phyloP scores from a whole-genome alignment of 2,329 filamentous ascomycete genomes.

The Pseudonectria foliicola region DNA sequence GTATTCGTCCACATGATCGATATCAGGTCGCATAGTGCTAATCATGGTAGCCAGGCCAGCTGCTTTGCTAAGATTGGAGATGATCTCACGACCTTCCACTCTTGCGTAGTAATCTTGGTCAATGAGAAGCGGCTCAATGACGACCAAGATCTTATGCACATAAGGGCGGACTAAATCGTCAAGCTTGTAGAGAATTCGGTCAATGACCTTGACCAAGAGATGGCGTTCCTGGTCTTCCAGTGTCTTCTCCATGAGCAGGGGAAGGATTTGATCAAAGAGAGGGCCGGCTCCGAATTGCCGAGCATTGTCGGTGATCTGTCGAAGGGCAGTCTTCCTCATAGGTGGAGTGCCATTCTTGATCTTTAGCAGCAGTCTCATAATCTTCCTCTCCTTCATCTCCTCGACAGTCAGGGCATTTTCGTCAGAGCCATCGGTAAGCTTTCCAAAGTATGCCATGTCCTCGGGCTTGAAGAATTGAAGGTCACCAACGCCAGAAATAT shows the following conservation, averaged over 20 bases:
- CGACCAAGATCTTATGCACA: conserved; percentile 96
- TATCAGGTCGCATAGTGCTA: conserved; percentile 97
- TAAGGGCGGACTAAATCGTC: conserved; percentile 94
- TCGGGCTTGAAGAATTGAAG: conserved; percentile 97
- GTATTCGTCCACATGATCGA: conserved; percentile 97
- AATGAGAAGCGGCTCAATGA: conserved; percentile 97
- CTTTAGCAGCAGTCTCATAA: conserved; percentile 93
- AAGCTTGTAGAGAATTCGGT: conserved; percentile 95
- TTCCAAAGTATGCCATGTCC: conserved; percentile 98
- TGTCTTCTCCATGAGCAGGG: conserved; percentile 95
- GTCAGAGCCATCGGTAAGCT: conserved; percentile 88
- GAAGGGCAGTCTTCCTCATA: conserved; percentile 95
- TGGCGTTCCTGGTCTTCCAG: conserved; percentile 97
- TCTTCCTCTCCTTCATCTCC: conserved; percentile 95
- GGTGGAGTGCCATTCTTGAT: conserved; percentile 99
- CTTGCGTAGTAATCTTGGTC: conserved; percentile 99
- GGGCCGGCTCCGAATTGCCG: conserved; percentile 90
- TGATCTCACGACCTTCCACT: conserved; percentile 97
- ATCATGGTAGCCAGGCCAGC: conserved; percentile 98
- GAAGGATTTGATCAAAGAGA: conserved; percentile 95
- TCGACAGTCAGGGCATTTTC: conserved; percentile 90
- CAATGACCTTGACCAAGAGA: conserved; percentile 97
- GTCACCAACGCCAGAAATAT: conserved; percentile 93
- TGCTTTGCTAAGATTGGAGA: conserved; percentile 94
- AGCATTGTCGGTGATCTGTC: conserved; percentile 96